phyloP scores from a whole-genome alignment of 2,329 filamentous ascomycete species.

The Colletotrichum karsti region DNA sequence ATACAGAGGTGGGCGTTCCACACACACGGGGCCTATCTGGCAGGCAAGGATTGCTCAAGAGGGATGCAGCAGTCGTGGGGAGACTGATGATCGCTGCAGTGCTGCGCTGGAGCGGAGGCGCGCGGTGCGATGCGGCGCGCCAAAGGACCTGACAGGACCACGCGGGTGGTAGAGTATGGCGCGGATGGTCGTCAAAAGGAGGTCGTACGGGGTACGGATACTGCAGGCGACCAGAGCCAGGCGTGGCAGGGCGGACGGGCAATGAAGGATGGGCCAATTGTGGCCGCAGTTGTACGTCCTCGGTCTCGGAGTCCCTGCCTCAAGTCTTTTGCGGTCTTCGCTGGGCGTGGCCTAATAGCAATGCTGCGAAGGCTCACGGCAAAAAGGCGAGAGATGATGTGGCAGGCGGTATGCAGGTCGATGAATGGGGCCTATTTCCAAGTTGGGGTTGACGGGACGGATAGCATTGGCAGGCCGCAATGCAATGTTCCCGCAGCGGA shows the following conservation, averaged over 20 bases:
- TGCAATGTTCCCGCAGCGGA: slow-evolving; percentile 21
- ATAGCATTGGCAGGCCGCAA: slow-evolving; percentile 29
- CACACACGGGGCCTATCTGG: slow-evolving; percentile 26
- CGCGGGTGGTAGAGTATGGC: slow-evolving; percentile 4
- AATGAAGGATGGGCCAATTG: slow-evolving; percentile 27
- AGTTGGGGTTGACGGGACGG: slow-evolving; percentile 36
- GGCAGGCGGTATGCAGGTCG: slow-evolving; percentile 56
- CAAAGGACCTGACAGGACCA: slow-evolving; percentile 4
- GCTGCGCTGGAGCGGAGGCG: slow-evolving; percentile 9
- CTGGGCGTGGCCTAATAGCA: slow-evolving; percentile 43
- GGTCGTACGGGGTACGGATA: slow-evolving; percentile 20
- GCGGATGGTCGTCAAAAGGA: slow-evolving; percentile 7
- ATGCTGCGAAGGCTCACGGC: slow-evolving; percentile 50
- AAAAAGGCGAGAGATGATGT: slow-evolving; percentile 50
- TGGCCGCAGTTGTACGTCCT: slow-evolving; percentile 20
- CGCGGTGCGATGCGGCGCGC: slow-evolving; percentile 21
- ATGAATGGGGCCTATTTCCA: slow-evolving; percentile 48
- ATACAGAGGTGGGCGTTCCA: slow-evolving; percentile 23
- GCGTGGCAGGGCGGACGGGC: slow-evolving; percentile 24
- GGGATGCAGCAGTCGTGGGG: slow-evolving; percentile 20
- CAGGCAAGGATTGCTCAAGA: slow-evolving; percentile 18
- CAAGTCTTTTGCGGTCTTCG: slow-evolving; percentile 35
- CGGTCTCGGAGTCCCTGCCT: slow-evolving; percentile 28
- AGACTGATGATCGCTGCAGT: slow-evolving; percentile 21
- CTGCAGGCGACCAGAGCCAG: slow-evolving; percentile 20